Evolutionary conservation across 169 alveolate genomes (phyloP), one percentile per base, ranked within the genome.

Genomic region (Cryptosporidium andersoni): DNA sequence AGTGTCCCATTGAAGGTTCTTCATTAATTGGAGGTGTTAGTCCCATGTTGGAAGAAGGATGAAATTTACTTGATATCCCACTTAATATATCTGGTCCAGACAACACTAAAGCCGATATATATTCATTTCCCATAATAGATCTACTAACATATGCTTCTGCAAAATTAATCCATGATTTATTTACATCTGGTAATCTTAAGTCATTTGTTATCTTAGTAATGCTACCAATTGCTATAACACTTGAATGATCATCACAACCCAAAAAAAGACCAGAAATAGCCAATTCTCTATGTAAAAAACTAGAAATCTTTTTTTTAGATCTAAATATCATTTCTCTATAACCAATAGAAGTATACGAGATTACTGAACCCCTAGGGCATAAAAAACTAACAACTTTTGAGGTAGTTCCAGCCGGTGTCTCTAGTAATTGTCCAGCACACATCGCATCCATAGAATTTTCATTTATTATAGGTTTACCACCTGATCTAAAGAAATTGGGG

Each of bases 261-360:
- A 74, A 74, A 34, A 66, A 66, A 47, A 74, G 34, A 3, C 85
- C 85, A 40, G 85, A 58, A 40, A 74, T 74, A 11, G 85, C 85
- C 34, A 62, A 58, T 48, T 74, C 85, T 25, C 12, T 74, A 16
- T 74, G 68, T 74, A 58, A 7, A 2, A 49, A 36, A 4, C 60
- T n/a, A 4, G 42, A 14, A 8, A 34, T 5, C 5, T 60, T 58
- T 43, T 58, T 74, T 42, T 74, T 74, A 12, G 85, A 11, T n/a
- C 60, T 74, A 49, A 47, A 74, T 58, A 12, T 58, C 16, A 56
- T 12, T 43, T 74, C 85, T 40, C 40, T 74, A 39, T 74, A 74
- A 7, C 60, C 85, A 14, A 74, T 25, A 48, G 51, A 58, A 48
- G 60, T 25, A 34, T 74, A 74, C 5, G 74, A 56, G 42, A 74